A percentile compares a stretch with the other conserved stretches of the same genome.
These are phyloP conservation scores for Yamadazyma tumulicola DNA, from an alignment of 805 yeast species.

Conservation along the genomic window DNA sequence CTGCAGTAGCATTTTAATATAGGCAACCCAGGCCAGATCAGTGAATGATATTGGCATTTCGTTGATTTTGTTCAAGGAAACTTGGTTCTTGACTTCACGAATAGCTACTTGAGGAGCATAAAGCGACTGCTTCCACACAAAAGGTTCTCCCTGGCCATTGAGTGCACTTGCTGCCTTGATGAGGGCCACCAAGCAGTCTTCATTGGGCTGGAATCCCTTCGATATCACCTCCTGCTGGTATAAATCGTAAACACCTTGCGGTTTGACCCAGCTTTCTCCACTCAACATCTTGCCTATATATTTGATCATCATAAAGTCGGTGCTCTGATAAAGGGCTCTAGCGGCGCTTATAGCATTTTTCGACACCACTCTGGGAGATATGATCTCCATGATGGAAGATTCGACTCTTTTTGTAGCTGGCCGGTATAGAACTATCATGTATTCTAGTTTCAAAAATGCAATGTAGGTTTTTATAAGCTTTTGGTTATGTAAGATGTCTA, in stretches of 20 bases:
- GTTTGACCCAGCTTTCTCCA: slow-evolving; percentile 32
- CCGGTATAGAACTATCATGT: not conserved
- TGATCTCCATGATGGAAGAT: too few relatives aligned
- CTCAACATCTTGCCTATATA: slow-evolving; percentile 33
- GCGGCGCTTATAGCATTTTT: too few relatives aligned
- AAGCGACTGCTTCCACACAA: slow-evolving; percentile 14
- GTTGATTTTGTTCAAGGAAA: slow-evolving; percentile 10
- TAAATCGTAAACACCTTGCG: slow-evolving; percentile 23
- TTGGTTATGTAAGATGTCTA: slow-evolving; percentile 11
- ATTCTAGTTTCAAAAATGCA: not conserved
- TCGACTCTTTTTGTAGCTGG: not conserved
- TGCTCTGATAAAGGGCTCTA: too few relatives aligned
- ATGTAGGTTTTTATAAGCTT: slow-evolving; percentile 4
- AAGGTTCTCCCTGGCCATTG: slow-evolving; percentile 13
- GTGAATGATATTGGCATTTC: slow-evolving; percentile 39
- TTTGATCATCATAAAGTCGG: too few relatives aligned
- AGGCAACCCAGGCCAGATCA: slow-evolving; percentile 47
- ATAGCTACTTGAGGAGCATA: slow-evolving; percentile 61
- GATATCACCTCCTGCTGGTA: slow-evolving; percentile 24
- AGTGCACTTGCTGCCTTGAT: slow-evolving; percentile 43
- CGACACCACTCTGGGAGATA: too few relatives aligned
- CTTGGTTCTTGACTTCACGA: slow-evolving; percentile 51
- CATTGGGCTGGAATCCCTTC: slow-evolving; percentile 21
- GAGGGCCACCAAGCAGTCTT: slow-evolving; percentile 38
- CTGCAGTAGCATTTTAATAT: slow-evolving; percentile 47